Base-by-base conservation (phyloP, 805 yeast genomes). In the Starmerella bacillaris region DNA sequence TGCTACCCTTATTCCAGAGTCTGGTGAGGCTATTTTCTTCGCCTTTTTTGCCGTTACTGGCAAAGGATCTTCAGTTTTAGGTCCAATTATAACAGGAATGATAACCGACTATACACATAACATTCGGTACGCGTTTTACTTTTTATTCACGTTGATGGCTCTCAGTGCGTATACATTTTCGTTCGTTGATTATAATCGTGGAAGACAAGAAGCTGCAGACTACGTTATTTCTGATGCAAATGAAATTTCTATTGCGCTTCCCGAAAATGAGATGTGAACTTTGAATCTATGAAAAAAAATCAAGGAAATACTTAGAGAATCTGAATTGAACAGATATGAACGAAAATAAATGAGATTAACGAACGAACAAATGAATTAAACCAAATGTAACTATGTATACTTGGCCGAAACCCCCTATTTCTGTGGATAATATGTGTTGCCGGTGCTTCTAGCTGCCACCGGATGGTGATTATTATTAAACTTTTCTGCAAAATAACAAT, bases 31-130 rank as follows among this genome's bases (percentile, higher is more conserved):
- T 3, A 70, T 75, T 5, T 78, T 77, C 49, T 78, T 78, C 55
- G 74, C 86, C 11, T 57, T 78, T 29, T 78, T 72, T 53, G 68
- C 78, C 27, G 71, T 78, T 27, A 78, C 92, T 1, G 89, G 78
- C 53, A 78, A 78, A 49, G 86, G 89, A 3, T 72, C 80, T 4
- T 72, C 80, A 0, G 68, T 78, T 3, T 43, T 78, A 20, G 89
- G 92, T 0, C 89, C 92, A 0, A 55, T 72, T 4, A 46, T 77
- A 16, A 70, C 78, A n/a, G 89, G 83, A 0, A 38, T 77, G 40
- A 66, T 78, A 33, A 73, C 78, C 3, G 83, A 78, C 54, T 57
- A 57, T 38, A 74, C 82, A 0, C 86, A 78, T 50, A 72, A 77
- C 39, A 74, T 78, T 35, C 60, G 89, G 31, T 72, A 74, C 48